Percentiles rank a stretch among this genome's conserved stretches.
phyloP scores from a whole-genome alignment of 2,329 filamentous ascomycete genomes.

The Cercospora berteroae region DNA sequence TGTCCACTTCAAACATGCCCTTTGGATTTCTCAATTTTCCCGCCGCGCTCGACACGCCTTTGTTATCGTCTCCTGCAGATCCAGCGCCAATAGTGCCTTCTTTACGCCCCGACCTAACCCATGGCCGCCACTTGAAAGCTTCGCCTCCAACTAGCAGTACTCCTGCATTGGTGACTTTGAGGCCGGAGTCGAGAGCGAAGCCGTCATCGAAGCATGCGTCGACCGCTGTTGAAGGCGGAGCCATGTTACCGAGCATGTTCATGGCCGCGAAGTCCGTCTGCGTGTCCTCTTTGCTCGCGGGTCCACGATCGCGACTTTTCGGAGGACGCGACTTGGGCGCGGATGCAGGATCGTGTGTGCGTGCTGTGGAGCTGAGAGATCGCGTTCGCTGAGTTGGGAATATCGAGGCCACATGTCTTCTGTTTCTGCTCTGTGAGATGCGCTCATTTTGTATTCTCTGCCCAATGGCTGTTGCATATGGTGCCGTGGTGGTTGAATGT shows the following conservation, averaged over 20 bases:
- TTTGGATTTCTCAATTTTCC: conserved; percentile 65
- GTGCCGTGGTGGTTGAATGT: neutral
- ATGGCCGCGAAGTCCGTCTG: conserved; percentile 72
- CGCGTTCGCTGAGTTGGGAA: neutral
- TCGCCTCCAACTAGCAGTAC: conserved; percentile 81
- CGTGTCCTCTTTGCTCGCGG: conserved; percentile 59
- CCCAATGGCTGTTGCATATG: neutral
- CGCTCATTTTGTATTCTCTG: neutral
- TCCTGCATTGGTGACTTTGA: conserved; percentile 66
- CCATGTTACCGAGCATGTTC: conserved; percentile 74
- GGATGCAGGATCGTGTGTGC: neutral
- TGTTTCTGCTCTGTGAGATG: neutral
- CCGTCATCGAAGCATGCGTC: conserved; percentile 80
- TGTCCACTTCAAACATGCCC: conserved; percentile 75
- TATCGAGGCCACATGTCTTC: neutral
- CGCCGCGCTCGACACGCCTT: conserved; percentile 37
- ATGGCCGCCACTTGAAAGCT: conserved; percentile 85
- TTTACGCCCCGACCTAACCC: conserved; percentile 52
- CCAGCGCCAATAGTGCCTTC: conserved; percentile 41
- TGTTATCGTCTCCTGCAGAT: conserved; percentile 36
- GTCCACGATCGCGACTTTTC: conserved; percentile 58
- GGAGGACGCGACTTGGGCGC: conserved; percentile 32
- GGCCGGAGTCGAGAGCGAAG: conserved; percentile 81
- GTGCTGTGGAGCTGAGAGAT: conserved; percentile 6
- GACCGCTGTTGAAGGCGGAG: conserved; percentile 75